Evolutionary conservation across 179 eudicot species (phyloP).

Genomic region (Heliamphora pulchella): DNA sequence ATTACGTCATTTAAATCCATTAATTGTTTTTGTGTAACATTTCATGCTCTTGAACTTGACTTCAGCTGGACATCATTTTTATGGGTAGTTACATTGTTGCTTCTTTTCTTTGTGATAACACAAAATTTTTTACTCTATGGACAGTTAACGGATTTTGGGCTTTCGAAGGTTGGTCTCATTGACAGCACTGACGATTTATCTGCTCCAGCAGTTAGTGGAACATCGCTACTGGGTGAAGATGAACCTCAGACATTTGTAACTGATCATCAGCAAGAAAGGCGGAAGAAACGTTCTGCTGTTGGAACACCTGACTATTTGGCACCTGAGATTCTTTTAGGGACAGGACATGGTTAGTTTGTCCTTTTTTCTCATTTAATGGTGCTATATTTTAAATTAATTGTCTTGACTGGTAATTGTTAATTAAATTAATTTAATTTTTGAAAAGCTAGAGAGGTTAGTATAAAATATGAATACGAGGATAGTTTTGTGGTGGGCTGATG

Average conservation of each 20-base stretch:
- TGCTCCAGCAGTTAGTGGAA: slow-evolving; percentile 84
- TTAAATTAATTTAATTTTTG: neutral
- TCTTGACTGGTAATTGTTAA: neutral
- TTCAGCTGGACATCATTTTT: neutral
- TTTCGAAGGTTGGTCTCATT: slow-evolving; percentile 97
- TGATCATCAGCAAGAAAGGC: slow-evolving; percentile 69
- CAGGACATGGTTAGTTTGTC: slow-evolving; percentile 79
- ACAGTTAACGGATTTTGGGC: slow-evolving; percentile 96
- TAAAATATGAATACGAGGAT: neutral
- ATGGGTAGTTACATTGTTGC: neutral
- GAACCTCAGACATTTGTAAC: slow-evolving; percentile 56
- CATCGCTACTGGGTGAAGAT: slow-evolving; percentile 65
- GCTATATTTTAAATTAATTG: neutral
- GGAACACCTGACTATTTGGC: slow-evolving; percentile 36
- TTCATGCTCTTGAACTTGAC: neutral
- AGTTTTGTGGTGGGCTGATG: neutral
- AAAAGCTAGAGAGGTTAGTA: neutral
- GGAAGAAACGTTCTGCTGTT: slow-evolving; percentile 91
- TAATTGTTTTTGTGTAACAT: neutral
- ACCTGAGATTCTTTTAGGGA: slow-evolving; percentile 94
- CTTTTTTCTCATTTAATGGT: neutral
- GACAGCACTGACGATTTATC: slow-evolving; percentile 96
- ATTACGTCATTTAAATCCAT: neutral
- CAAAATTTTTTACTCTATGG: slow-evolving; percentile 13
- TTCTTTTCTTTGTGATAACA: neutral